Percentiles rank a stretch among this genome's conserved stretches.
Conservation (phyloP, 116 monocot species). For the Posidonia oceanica region DNA sequence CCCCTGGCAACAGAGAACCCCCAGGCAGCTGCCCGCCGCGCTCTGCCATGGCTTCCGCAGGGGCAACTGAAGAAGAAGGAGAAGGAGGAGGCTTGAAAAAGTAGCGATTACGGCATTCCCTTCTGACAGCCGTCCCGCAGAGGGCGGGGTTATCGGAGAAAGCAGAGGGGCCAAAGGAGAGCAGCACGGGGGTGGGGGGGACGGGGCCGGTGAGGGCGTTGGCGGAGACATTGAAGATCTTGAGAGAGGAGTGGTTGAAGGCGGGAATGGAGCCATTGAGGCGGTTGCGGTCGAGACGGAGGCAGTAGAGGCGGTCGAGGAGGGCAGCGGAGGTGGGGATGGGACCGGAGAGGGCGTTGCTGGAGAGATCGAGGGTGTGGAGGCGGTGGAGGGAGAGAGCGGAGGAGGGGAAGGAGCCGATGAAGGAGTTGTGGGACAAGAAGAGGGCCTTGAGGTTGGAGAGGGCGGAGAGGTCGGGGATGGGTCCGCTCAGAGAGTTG, state of each 20-base stretch:
- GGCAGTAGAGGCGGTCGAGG: slow-evolving; percentile 34
- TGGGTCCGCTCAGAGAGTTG: slow-evolving; percentile 53
- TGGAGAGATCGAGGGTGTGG: slow-evolving; percentile 61
- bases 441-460: slow-evolving; percentile 64
- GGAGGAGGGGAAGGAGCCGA: slow-evolving; percentile 47
- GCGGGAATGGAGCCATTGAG: slow-evolving; percentile 56
- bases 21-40: slow-evolving; percentile 5
- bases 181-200: slow-evolving; percentile 30
- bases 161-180: slow-evolving; percentile 22
- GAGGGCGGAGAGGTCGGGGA: slow-evolving; percentile 66
- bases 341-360: too few species aligned
- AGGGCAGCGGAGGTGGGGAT: slow-evolving; percentile 20
- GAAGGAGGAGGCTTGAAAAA: slow-evolving; percentile 16
- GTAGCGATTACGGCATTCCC: slow-evolving; percentile 40
- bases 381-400: slow-evolving; percentile 41
- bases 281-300: slow-evolving; percentile 43
- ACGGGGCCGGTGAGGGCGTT: slow-evolving; percentile 59
- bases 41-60: slow-evolving; percentile 11
- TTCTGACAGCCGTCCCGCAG: slow-evolving; percentile 49
- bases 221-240: slow-evolving; percentile 43
- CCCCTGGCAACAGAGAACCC: too few species aligned
- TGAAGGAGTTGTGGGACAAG: slow-evolving; percentile 48
- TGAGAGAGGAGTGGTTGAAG: slow-evolving; percentile 56
- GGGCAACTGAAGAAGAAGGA: not conserved
- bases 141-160: slow-evolving; percentile 52